Percentiles rank a stretch among this genome's conserved stretches.
Conservation (phyloP, 179 eudicot genomes). For the Amaranthus tricolor region DNA sequence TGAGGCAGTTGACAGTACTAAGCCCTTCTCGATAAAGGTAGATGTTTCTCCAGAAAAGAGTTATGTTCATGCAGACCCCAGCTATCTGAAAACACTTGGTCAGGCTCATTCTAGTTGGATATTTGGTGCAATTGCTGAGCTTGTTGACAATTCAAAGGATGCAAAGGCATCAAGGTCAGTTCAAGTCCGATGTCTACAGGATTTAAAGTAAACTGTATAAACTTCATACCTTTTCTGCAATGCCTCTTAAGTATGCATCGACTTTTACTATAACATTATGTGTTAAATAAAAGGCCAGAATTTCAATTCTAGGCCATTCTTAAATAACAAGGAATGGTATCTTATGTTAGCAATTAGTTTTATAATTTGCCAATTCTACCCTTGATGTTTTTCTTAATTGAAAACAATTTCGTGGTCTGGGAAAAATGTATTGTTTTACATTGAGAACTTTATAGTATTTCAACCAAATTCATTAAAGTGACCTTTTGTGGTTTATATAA, state of each 20-base stretch:
- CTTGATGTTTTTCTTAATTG: neutral
- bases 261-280: neutral
- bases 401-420: neutral
- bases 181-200: neutral
- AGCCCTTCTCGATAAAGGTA: slow-evolving; percentile 11
- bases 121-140: slow-evolving; percentile 86
- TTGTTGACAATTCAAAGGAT: slow-evolving; percentile 81
- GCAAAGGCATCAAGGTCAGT: slow-evolving; percentile 62
- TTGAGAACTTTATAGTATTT: neutral
- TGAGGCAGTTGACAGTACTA: slow-evolving; percentile 27
- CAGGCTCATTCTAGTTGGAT: slow-evolving; percentile 81
- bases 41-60: slow-evolving; percentile 33
- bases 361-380: neutral
- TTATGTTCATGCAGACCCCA: slow-evolving; percentile 55
- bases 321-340: neutral
- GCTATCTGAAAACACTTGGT: slow-evolving; percentile 72
- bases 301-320: neutral
- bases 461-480: neutral
- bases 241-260: neutral
- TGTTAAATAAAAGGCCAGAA: neutral
- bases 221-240: neutral
- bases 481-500: neutral
- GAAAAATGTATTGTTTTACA: neutral
- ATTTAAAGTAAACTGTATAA: neutral
- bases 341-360: neutral